These are phyloP conservation scores for Penicillium subrubescens DNA, from an alignment of 495 filamentous ascomycete species.

Conservation along the genomic window DNA sequence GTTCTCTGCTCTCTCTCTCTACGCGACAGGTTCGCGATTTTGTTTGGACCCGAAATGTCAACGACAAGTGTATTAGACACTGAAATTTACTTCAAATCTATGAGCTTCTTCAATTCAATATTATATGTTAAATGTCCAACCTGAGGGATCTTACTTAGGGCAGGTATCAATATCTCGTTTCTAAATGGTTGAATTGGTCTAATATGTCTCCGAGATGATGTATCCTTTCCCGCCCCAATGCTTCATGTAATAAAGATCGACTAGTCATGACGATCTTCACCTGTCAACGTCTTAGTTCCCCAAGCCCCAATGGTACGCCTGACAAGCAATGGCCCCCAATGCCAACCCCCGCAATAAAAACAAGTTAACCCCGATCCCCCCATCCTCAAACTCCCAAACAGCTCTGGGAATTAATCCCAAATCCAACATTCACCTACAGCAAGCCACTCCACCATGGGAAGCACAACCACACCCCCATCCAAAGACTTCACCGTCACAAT, in stretches of 20 bases:
- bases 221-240: background rate
- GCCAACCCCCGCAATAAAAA: background rate
- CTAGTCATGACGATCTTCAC: background rate
- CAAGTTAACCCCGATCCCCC: background rate
- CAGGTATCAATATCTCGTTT: too few species aligned
- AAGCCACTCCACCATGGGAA: slow-evolving; percentile 1
- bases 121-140: background rate
- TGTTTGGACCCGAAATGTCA: background rate
- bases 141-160: background rate
- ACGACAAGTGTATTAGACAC: background rate
- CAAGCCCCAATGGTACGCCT: background rate
- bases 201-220: background rate
- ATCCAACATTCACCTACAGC: background rate
- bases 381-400: background rate
- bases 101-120: background rate
- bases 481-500: slow-evolving; percentile 53
- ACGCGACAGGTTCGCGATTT: background rate
- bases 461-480: background rate
- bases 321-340: background rate
- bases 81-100: background rate
- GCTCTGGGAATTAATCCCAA: background rate
- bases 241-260: background rate
- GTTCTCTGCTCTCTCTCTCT: background rate
- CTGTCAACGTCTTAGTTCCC: background rate
- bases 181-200: background rate